Evolutionary conservation across 2,329 filamentous ascomycete genomes (phyloP), one percentile per base, ranked within the genome.

Genomic region (Botrytis sinoallii): DNA sequence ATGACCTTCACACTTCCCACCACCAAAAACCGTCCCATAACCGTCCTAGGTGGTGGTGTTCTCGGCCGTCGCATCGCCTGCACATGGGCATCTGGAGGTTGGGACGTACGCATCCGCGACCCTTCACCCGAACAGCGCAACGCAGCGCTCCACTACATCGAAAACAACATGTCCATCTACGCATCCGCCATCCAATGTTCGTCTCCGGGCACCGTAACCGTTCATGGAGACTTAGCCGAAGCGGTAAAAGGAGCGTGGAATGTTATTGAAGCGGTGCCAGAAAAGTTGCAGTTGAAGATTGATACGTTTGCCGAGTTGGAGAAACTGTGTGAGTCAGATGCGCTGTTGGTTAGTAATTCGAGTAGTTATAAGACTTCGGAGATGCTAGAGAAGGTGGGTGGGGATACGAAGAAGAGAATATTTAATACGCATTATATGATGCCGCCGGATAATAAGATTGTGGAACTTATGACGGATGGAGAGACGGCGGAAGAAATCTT

Each of bases 331-430:
- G 76, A 79, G 0, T 73, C 78, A 0, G 79, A 82, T 0, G 82
- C 82, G 0, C 83, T 85, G 9, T 82, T 86, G 63, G 84, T 83
- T 0, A 85, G 84, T 0, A 86, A 86, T 70, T 86, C 85, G 0
- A 85, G 84, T 73, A 85, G 84, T 69, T 85, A 84, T 75, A 81
- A 82, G 10, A 84, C 83, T 32, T 79, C 79, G 0, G 84, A 85
- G 68, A 84, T 86, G 0, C 78, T 79, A 0, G 84, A 85, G 71
- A 84, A 86, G 0, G 71, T 85, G 35, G 75, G 73, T 0, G 65
- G 83, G 14, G 81, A 79, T 42, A 78, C 83, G 20, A 77, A 77
- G 10, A 76, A 78, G 0, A 79, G 85, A 3, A 76, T 86, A 29
- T 75, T 85, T 40, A 86, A 84, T 72, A 81, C 82, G 6, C 85